Base-by-base conservation (phyloP, 495 filamentous ascomycete species). In the Annulohypoxylon bovei region DNA sequence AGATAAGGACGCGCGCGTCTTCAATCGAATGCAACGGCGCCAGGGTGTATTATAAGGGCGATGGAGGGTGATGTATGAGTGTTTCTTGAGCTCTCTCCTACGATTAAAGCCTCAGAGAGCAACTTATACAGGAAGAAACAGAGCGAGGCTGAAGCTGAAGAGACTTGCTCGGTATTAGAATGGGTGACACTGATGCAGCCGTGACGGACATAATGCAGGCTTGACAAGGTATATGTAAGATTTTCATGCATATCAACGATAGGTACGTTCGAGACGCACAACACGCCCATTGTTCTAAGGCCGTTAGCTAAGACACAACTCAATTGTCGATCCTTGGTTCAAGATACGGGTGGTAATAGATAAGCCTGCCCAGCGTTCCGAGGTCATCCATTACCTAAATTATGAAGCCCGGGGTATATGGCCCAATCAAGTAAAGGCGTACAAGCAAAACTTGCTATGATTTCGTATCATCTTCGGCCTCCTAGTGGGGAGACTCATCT, bases 201-300 rank as follows among this genome's bases (percentile, higher is more conserved):
- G 63, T 62, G 46, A 39, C 50, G 50, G 57, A 42, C 57, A 56
- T 46, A 71, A 71, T 65, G 62, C 55, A 61, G 40, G 52, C n/a
- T 22, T 14, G 52, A 53, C 61, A 16, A 28, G 23, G 12, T 47
- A 53, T 39, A 20, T 60, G 64, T 54, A 30, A 67, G 64, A 68
- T 62, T 39, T 28, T 28, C 2, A 49, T 47, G 57, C 47, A 46
- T 16, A 35, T 30, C n/a, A 23, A 42, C 39, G 39, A 42, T 42
- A 42, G 39, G 20, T 42, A 42, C n/a, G n/a, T 5, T 42, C 39
- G n/a, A 42, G n/a, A 42, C 16, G 39, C 16, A 7, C 33, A 4
- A 47, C 37, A 61, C 67, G 62, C 62, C 20, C 57, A 40, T 67
- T 59, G 44, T 64, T 67, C 62, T 54, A 53, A 6, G 42, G 5